phyloP scores from a whole-genome alignment of 495 filamentous ascomycete genomes.

The Lasiosphaeris hirsuta region DNA sequence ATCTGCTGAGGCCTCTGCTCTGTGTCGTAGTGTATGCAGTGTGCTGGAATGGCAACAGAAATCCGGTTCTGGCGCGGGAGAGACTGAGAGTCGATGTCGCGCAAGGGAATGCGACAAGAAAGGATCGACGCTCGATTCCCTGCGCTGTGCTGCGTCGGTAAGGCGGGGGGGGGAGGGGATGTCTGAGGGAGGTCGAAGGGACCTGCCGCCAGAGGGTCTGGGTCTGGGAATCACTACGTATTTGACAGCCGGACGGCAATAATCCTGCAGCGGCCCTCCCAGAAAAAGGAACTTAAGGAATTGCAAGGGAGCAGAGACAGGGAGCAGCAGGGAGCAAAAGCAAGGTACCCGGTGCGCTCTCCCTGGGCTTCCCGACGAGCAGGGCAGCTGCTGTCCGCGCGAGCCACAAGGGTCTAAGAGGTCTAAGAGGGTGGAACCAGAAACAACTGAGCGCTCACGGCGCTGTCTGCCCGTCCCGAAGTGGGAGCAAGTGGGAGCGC shows the following conservation, averaged over 20 bases:
- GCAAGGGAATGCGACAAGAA: constrained; percentile 12
- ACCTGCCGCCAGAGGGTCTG: not conserved
- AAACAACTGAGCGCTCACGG: no score
- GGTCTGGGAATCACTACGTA: constrained; percentile 11
- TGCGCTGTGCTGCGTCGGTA: constrained; percentile 7
- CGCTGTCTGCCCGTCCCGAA: no score
- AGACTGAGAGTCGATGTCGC: not conserved
- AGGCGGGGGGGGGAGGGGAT: constrained; percentile 1
- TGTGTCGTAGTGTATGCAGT: no score
- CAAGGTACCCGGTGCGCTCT: not conserved
- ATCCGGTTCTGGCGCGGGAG: not conserved
- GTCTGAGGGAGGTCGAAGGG: constrained; percentile 9
- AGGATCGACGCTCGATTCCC: constrained; percentile 13
- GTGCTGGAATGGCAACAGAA: constrained; percentile 8
- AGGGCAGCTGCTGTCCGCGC: no score
- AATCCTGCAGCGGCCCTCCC: not conserved
- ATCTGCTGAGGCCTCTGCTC: no score
- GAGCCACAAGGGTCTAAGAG: not conserved
- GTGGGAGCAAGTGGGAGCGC: no score
- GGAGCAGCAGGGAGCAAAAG: constrained; percentile 1
- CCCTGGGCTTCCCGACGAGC: not conserved
- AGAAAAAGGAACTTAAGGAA: not conserved
- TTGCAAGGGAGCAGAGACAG: not conserved
- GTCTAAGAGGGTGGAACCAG: not conserved
- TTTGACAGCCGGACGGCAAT: constrained; percentile 10